Evolutionary conservation across 176 grass and related monocot genomes (phyloP).

Genomic region (Cenchrus purpureus): DNA sequence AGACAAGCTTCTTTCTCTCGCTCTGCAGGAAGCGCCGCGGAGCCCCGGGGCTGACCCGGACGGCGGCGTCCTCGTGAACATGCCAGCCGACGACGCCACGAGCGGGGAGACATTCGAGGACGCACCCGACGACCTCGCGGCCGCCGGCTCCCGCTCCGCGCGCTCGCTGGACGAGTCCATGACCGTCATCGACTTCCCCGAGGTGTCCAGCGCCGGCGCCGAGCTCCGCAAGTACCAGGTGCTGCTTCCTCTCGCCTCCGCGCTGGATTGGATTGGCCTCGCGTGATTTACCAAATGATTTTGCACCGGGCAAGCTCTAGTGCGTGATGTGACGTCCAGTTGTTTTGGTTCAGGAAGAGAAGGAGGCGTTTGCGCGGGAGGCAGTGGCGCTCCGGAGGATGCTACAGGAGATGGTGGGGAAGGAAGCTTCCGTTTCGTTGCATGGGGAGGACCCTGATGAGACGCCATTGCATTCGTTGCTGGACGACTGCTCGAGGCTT

Average conservation of each 20-base stretch:
- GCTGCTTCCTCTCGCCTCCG: background rate
- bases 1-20: conserved; percentile 38
- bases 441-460: conserved; percentile 50
- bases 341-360: conserved; percentile 83
- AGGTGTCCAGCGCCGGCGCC: conserved; percentile 45
- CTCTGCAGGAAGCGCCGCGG: conserved; percentile 58
- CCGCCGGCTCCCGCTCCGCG: conserved; percentile 33
- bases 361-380: conserved; percentile 70
- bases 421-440: conserved; percentile 30
- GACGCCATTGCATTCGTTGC: conserved; percentile 61
- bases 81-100: conserved; percentile 59
- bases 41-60: conserved; percentile 62
- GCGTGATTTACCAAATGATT: background rate
- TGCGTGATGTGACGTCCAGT: conserved; percentile 13
- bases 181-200: conserved; percentile 72
- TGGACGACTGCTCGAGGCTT: conserved; percentile 83
- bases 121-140: conserved; percentile 67
- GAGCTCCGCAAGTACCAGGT: conserved; percentile 93
- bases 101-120: conserved; percentile 95
- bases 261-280: background rate
- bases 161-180: conserved; percentile 78
- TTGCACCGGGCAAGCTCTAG: background rate
- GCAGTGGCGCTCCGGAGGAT: conserved; percentile 56
- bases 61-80: conserved; percentile 75
- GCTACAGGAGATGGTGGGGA: conserved; percentile 57